Percentiles rank a stretch among this genome's conserved stretches.
phyloP scores from a whole-genome alignment of 208 protist species.

The Leptomonas seymouri region DNA sequence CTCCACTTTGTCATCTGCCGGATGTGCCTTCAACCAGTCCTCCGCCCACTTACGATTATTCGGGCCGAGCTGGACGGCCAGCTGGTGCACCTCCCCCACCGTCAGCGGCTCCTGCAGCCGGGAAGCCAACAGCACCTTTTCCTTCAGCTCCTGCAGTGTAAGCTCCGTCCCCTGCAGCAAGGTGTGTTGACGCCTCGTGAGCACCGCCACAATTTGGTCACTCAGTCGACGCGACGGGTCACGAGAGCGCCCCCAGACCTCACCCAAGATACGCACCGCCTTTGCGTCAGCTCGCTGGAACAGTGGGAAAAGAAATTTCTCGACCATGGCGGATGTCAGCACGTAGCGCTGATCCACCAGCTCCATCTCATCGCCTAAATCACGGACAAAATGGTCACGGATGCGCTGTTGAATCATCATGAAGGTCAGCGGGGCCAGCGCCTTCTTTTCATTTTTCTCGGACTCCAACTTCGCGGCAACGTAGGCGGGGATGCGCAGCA shows the following conservation, averaged over 20 bases:
- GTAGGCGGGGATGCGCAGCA: constrained; percentile 21
- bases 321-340: constrained; percentile 27
- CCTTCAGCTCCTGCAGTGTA: constrained; percentile 54
- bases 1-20: constrained; percentile 3
- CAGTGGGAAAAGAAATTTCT: constrained; percentile 26
- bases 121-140: constrained; percentile 53
- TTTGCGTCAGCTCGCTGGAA: constrained; percentile 29
- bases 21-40: constrained; percentile 17
- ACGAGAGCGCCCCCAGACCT: constrained; percentile 29
- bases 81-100: constrained; percentile 28
- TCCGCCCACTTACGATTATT: constrained; percentile 37
- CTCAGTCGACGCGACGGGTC: constrained; percentile 41
- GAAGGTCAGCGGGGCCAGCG: constrained; percentile 24
- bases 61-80: constrained; percentile 40
- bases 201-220: constrained; percentile 48
- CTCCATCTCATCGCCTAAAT: constrained; percentile 32
- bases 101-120: constrained; percentile 50
- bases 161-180: constrained; percentile 53
- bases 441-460: constrained; percentile 4
- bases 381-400: constrained; percentile 34
- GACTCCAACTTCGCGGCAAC: constrained; percentile 20
- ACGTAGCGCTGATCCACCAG: constrained; percentile 19
- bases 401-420: constrained; percentile 40
- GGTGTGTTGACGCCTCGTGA: constrained; percentile 43
- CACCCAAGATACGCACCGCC: constrained; percentile 21